Base-by-base conservation (phyloP, 495 filamentous ascomycete species). In the Bombardia bombarda region DNA sequence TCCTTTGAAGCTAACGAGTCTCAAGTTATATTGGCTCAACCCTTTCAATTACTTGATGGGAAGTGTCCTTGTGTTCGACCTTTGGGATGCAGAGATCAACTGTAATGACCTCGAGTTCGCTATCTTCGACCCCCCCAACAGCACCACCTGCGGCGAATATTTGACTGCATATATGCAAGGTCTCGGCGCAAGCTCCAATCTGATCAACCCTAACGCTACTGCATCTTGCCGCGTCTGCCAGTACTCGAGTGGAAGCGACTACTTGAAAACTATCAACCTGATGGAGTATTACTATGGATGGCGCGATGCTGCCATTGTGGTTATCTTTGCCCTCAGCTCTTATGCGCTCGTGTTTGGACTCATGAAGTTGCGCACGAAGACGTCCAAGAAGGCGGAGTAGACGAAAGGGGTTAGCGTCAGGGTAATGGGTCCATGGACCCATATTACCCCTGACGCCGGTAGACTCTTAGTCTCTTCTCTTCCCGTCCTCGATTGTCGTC, bases 161-260 rank as follows among this genome's bases (percentile, higher is more conserved):
- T 45, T 66, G 13, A 37, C 22, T 0, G 47, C 17, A 7, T 67
- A 60, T 26, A 19, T 58, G 34, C 25, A 53, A 3, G 57, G 57
- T 0, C 46, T 49, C 43, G 67, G 67, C 4, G 12, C 28, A 0
- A 37, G 50, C 4, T 51, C 49, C 16, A 67, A 61, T 23, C 42
- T 72, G n/a, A 40, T 62, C 13, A 69, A 72, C 34, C 64, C 68
- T 0, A 53, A 60, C 20, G 63, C 58, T 1, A 58, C 52, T 6
- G 62, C 61, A 3, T 51, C 69, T 13, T 87, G 83, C 50, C 55
- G 67, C n/a, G 82, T 75, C 41, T 87, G 83, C 47, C 72, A 75
- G 45, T 84, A 74, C 51, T 61, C 60, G 3, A 66, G 31, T 32
- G 82, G 80, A 0, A 68, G 75, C 47, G 65, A 75, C 32, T 86